These are phyloP conservation scores for Paramecium sexaurelia DNA, from an alignment of 73 alveolate species.

Conservation along the genomic window DNA sequence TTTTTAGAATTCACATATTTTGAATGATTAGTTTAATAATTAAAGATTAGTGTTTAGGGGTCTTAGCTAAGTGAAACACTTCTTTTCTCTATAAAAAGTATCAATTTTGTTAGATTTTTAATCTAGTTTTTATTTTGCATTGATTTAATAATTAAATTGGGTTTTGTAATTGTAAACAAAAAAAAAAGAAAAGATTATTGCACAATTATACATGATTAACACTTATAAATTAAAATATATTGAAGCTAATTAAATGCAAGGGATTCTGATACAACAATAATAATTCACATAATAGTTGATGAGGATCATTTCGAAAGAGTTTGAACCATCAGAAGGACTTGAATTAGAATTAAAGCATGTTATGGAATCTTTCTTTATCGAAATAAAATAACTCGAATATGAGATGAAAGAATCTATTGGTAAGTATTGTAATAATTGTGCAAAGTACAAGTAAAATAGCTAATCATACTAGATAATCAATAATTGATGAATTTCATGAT, in stretches of 20 bases:
- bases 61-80: neutral
- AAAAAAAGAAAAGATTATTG: conserved; percentile 7
- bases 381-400: conserved; percentile 42
- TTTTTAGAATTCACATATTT: neutral
- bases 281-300: conserved; percentile 2
- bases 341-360: conserved; percentile 33
- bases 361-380: conserved; percentile 44
- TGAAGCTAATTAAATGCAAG: conserved; percentile 38
- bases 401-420: neutral
- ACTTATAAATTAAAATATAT: neutral
- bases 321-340: conserved; percentile 8
- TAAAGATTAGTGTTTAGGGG: neutral
- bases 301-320: neutral
- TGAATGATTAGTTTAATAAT: neutral
- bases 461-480: conserved; percentile 5
- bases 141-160: neutral
- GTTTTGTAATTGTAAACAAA: neutral
- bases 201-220: neutral
- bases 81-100: neutral
- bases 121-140: neutral
- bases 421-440: conserved; percentile 40
- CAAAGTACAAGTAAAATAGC: neutral
- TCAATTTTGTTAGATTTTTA: neutral
- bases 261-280: conserved; percentile 18
- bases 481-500: conserved; percentile 4